A percentile compares a stretch with the other conserved stretches of the same genome.
These are phyloP conservation scores for Epichloe uncinata DNA, from an alignment of 2,329 filamentous ascomycete species.

Conservation along the genomic window DNA sequence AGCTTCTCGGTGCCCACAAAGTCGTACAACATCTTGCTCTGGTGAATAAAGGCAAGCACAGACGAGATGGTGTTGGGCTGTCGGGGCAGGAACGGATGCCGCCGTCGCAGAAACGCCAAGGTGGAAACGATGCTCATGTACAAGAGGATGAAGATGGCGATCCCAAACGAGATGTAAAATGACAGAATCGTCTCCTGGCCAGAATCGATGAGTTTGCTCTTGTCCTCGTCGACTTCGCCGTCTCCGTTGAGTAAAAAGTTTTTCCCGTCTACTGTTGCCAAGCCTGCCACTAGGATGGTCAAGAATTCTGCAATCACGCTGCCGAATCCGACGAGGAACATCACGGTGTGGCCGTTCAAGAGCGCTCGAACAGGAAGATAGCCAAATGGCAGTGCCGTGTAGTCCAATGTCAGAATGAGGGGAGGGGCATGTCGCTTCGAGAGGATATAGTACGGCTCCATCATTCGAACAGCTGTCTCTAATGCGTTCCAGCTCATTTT, in stretches of 20 bases:
- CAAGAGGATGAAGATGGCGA: slow-evolving; percentile 50
- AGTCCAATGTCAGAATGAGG: slow-evolving; percentile 55
- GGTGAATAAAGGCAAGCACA: slow-evolving; percentile 65
- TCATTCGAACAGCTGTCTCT: slow-evolving; percentile 57
- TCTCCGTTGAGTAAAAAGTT: slow-evolving; percentile 34
- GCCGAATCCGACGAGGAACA: slow-evolving; percentile 56
- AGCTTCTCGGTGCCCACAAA: slow-evolving; percentile 59
- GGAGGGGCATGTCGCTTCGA: slow-evolving; percentile 53
- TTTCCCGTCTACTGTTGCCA: slow-evolving; percentile 50
- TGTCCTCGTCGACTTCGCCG: slow-evolving; percentile 5
- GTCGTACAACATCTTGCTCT: slow-evolving; percentile 65
- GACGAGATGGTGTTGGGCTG: slow-evolving; percentile 69
- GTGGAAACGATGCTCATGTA: slow-evolving; percentile 48
- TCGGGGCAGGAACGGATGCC: slow-evolving; percentile 59
- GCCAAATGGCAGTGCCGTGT: slow-evolving; percentile 57
- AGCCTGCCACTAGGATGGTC: slow-evolving; percentile 53
- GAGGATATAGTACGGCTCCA: slow-evolving; percentile 62
- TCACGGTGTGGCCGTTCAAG: slow-evolving; percentile 49
- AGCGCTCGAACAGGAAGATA: slow-evolving; percentile 49
- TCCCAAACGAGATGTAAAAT: slow-evolving; percentile 51
- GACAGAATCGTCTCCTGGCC: slow-evolving; percentile 48
- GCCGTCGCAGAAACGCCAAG: slow-evolving; percentile 47
- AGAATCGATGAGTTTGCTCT: slow-evolving; percentile 25
- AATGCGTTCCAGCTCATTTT: slow-evolving; percentile 57
- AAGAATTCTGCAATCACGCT: slow-evolving; percentile 61